These are phyloP conservation scores for Microsporum audouinii DNA, from an alignment of 2,329 filamentous ascomycete genomes.

Conservation along the genomic window DNA sequence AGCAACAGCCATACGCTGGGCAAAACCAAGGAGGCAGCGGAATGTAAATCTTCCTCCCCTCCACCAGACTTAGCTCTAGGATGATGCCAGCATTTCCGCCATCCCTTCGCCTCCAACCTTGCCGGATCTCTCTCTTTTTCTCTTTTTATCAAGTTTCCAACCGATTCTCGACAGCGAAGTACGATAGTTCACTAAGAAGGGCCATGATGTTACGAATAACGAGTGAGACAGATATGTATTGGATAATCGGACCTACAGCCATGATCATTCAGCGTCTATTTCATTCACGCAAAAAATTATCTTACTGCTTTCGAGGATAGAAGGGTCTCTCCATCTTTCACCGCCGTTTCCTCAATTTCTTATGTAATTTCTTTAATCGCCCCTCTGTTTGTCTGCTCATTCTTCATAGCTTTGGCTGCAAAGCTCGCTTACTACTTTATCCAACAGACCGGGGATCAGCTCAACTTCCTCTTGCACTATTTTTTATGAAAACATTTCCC, in stretches of 20 bases:
- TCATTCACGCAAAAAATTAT: not conserved
- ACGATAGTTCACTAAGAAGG: conserved; percentile 1
- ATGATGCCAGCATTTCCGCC: not conserved
- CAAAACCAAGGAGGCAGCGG: conserved; percentile 11
- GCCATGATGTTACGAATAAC: conserved; percentile 1
- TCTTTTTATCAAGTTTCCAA: not conserved
- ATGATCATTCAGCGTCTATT: conserved; percentile 1
- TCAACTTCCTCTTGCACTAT: not conserved
- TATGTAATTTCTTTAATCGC: not conserved
- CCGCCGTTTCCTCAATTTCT: not conserved
- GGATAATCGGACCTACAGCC: not conserved
- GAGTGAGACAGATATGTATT: not conserved
- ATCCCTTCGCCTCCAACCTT: not conserved
- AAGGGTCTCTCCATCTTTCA: not conserved
- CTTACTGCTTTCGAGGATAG: conserved; percentile 3
- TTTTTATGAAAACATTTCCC: not conserved
- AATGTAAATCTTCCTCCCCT: not conserved
- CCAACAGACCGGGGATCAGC: not conserved
- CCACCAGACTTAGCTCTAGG: not conserved
- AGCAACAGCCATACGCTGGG: conserved; percentile 3
- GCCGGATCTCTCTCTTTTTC: not conserved
- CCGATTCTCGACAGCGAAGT: not conserved
- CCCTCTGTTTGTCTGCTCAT: not conserved
- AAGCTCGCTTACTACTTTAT: not conserved
- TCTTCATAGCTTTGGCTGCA: not conserved